Evolutionary conservation across 768 basidiomycete species (phyloP).

Genomic region (Dioszegia hungarica): DNA sequence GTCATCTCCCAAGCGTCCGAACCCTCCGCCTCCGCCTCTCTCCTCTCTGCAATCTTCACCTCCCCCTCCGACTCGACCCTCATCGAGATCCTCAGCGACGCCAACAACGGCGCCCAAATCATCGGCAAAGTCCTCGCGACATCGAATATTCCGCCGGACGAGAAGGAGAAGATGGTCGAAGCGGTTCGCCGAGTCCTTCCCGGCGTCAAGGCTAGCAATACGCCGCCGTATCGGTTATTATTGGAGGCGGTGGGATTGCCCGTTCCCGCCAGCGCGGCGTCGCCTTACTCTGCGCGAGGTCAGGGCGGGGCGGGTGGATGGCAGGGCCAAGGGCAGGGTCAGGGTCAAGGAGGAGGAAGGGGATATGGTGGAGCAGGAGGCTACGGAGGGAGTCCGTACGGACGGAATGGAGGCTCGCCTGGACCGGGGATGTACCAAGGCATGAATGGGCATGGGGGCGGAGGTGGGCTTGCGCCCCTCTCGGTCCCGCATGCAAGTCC

Average conservation of each 20-base stretch:
- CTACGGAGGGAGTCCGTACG: not conserved
- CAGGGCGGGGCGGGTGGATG: not conserved
- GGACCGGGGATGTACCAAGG: slow-evolving; percentile 1
- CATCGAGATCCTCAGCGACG: slow-evolving; percentile 89
- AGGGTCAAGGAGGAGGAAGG: not conserved
- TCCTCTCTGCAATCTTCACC: slow-evolving; percentile 85
- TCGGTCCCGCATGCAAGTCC: not conserved
- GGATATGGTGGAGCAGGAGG: not conserved
- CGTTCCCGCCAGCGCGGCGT: slow-evolving; percentile 50
- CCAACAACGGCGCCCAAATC: slow-evolving; percentile 73
- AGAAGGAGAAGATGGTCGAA: slow-evolving; percentile 68
- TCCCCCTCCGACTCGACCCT: slow-evolving; percentile 83
- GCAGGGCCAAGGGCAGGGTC: not conserved
- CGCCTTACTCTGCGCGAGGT: slow-evolving; percentile 11
- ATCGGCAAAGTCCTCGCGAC: slow-evolving; percentile 87
- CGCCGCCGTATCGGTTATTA: slow-evolving; percentile 85
- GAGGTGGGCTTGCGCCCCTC: not conserved
- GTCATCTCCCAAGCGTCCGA: slow-evolving; percentile 94
- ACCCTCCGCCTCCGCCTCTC: slow-evolving; percentile 74
- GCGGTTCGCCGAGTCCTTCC: slow-evolving; percentile 86
- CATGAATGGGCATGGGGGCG: not conserved
- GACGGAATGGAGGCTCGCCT: too few species aligned
- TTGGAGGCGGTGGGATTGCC: slow-evolving; percentile 93
- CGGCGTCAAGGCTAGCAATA: slow-evolving; percentile 82
- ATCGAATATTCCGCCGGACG: slow-evolving; percentile 68